These are phyloP conservation scores for Tylopilus rubrobrunneus DNA, from an alignment of 768 basidiomycete genomes.

Conservation along the genomic window DNA sequence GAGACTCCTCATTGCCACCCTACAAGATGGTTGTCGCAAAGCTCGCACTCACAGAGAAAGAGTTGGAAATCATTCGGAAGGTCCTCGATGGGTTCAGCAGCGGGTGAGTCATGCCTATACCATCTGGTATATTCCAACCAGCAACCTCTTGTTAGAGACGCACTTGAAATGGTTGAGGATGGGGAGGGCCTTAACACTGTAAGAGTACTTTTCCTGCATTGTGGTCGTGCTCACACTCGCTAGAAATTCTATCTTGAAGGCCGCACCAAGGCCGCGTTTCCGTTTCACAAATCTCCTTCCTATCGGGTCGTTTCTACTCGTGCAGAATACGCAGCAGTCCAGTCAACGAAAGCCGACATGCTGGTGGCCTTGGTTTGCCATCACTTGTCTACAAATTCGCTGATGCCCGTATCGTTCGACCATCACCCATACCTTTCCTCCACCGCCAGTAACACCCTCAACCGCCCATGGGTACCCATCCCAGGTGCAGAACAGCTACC, in stretches of 20 bases:
- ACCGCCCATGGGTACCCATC: neutral
- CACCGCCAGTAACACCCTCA: neutral
- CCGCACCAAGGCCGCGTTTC: constrained; percentile 2
- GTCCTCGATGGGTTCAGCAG: no score
- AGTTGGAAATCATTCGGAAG: no score
- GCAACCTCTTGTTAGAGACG: neutral
- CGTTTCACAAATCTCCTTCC: constrained; percentile 1
- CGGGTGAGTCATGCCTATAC: no score
- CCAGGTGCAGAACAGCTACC: neutral
- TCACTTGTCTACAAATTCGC: constrained; percentile 1
- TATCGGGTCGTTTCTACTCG: neutral
- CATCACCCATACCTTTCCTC: neutral
- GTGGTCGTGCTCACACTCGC: neutral
- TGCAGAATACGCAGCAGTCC: neutral
- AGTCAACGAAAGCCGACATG: constrained; percentile 4
- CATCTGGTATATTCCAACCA: neutral
- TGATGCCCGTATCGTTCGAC: neutral
- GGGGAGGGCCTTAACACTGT: constrained; percentile 1
- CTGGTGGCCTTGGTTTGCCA: constrained; percentile 2
- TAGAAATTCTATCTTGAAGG: constrained; percentile 11
- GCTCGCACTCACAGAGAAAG: no score
- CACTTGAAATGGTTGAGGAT: neutral
- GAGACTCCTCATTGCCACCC: no score
- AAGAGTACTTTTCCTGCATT: neutral
- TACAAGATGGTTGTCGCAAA: no score